Percentiles rank a stretch among this genome's conserved stretches.
These are phyloP conservation scores for Tricholomella constricta DNA, from an alignment of 768 basidiomycete genomes.

Conservation along the genomic window DNA sequence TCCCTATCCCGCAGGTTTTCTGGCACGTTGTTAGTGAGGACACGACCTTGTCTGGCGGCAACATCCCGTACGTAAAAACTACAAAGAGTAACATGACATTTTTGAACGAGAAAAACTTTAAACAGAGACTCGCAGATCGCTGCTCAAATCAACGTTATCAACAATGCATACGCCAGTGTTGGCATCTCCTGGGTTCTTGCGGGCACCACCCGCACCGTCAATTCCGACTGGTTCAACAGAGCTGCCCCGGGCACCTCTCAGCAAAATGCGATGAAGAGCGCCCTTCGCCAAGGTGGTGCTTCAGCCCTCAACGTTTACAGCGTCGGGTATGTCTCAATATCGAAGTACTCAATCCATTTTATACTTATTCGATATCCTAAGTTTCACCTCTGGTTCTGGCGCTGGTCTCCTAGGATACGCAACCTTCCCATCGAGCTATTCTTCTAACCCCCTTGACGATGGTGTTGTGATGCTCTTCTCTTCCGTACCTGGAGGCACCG, in stretches of 20 bases:
- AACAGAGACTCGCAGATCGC: conserved; percentile 38
- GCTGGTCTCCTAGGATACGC: conserved; percentile 54
- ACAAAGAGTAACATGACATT: background rate
- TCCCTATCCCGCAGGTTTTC: conserved; percentile 31
- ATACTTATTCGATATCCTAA: conserved; percentile 18
- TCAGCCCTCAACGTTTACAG: conserved; percentile 51
- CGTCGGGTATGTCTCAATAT: conserved; percentile 42
- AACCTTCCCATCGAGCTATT: conserved; percentile 51
- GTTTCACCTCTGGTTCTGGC: conserved; percentile 39
- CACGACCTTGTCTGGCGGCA: conserved; percentile 36
- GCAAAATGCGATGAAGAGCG: conserved; percentile 51
- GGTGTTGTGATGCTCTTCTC: conserved; percentile 48
- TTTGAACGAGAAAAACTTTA: background rate
- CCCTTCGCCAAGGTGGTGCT: conserved; percentile 42
- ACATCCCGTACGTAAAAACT: conserved; percentile 38
- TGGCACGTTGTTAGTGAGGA: conserved; percentile 39
- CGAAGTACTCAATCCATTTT: background rate
- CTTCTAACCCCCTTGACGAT: conserved; percentile 44
- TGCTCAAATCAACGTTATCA: conserved; percentile 41
- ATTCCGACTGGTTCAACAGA: conserved; percentile 49
- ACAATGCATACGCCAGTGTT: conserved; percentile 38
- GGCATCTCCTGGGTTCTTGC: conserved; percentile 44
- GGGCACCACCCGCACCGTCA: conserved; percentile 44
- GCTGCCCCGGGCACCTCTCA: conserved; percentile 34
- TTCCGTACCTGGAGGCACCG: conserved; percentile 45